Percentiles rank a stretch among this genome's conserved stretches.
phyloP scores from a whole-genome alignment of 108 stramenopile genomes.

The Bacterosira constricta region DNA sequence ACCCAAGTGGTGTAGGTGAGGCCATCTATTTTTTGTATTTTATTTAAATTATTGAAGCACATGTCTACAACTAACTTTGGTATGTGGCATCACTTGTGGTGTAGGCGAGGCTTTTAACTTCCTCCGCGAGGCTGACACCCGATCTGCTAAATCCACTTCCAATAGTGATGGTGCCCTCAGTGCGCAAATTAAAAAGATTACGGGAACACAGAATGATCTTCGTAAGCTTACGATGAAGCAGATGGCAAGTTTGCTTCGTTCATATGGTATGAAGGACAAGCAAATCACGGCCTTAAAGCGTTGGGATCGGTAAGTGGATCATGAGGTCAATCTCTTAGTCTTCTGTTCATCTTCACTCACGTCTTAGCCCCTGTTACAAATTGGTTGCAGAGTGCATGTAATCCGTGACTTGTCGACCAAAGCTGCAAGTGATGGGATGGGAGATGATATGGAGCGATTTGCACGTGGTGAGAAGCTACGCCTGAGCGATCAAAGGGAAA shows the following conservation, averaged over 20 bases:
- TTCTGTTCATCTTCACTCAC: background rate
- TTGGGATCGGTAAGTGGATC: constrained; percentile 74
- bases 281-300: constrained; percentile 86
- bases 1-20: constrained; percentile 84
- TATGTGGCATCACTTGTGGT: no score
- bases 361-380: background rate
- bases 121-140: constrained; percentile 69
- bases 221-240: constrained; percentile 92
- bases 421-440: constrained; percentile 87
- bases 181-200: constrained; percentile 86
- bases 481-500: constrained; percentile 84
- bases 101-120: constrained; percentile 80
- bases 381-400: constrained; percentile 68
- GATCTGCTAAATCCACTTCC: constrained; percentile 61
- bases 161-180: constrained; percentile 62
- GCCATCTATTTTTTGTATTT: no score
- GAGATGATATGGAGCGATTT: constrained; percentile 84
- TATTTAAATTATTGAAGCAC: no score
- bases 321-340: background rate
- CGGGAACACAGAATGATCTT: constrained; percentile 87
- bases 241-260: constrained; percentile 79
- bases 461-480: constrained; percentile 90
- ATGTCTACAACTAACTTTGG: no score
- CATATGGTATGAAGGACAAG: constrained; percentile 84
- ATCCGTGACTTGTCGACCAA: constrained; percentile 91